Base-by-base conservation (phyloP, 441 rosid genomes). In the Macaranga tanarius region DNA sequence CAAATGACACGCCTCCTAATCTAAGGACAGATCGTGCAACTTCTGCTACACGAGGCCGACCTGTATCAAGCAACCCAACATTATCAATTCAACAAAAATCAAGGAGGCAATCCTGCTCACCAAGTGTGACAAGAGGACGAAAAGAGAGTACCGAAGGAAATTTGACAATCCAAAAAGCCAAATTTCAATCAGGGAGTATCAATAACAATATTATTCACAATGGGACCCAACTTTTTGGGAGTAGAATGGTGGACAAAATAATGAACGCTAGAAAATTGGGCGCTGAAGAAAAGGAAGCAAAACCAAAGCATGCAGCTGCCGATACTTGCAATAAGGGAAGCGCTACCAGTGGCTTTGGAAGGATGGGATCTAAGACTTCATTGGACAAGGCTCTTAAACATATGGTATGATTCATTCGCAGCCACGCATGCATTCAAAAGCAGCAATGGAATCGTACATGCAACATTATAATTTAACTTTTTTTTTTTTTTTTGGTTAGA, bases 201-300 rank as follows among this genome's bases (percentile, higher is more conserved):
- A 42, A 42, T 25, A 64, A 7, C 10, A 42, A 42, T 42, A 42
- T 42, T 42, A 5, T 20, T 17, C 19, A 66, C 4, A 48, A 66
- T 4, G 81, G 79, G 42, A 62, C 73, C 5, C 87, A 81, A 42
- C 10, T 52, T 17, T 28, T 87, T 2, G 86, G 91, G 58, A 89
- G 91, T 23, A 82, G 54, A 62, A 87, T 89, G 85, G 89, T 86
- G 38, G 93, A 89, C 23, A 87, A 72, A 69, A 67, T 89, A 51
- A 78, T 89, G 88, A 87, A 72, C 48, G 88, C 86, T 16, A 84
- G 93, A 67, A 85, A 76, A 56, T 66, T 76, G 42, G 71, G 66
- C 16, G 44, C 15, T 10, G 75, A 73, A 47, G 84, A 73, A 40
- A 77, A 57, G 19, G 81, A 71, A 62, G 28, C 72, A 26, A 75